phyloP scores from a whole-genome alignment of 306 rosid species.

The Alnus rubra region DNA sequence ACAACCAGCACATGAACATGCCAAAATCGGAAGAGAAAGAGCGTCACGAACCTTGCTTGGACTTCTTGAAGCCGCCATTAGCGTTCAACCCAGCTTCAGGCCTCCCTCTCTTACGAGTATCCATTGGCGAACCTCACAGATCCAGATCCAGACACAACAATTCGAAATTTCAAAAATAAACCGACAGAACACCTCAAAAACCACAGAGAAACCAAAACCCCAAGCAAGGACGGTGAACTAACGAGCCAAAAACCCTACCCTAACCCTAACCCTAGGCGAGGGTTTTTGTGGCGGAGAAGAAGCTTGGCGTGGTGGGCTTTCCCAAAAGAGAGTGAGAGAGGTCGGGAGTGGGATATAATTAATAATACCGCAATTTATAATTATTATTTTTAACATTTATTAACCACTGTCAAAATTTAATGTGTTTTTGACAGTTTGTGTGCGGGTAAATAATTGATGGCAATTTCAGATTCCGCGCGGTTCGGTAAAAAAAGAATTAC shows the following conservation, averaged over 20 bases:
- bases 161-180: not conserved
- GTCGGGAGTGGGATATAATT: conserved; percentile 18
- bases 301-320: conserved; percentile 4
- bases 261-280: conserved; percentile 48
- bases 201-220: conserved; percentile 1
- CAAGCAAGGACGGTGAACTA: not conserved
- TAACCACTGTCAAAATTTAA: too few relatives aligned
- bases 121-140: conserved; percentile 40
- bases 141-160: conserved; percentile 47
- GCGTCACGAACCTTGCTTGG: conserved; percentile 49
- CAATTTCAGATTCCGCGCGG: not conserved
- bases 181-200: not conserved
- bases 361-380: not conserved
- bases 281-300: conserved; percentile 37
- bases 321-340: conserved; percentile 6
- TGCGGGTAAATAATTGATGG: too few relatives aligned
- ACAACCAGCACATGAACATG: not conserved
- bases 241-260: conserved; percentile 24
- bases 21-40: not conserved
- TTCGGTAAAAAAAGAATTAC: too few relatives aligned
- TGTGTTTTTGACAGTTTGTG: too few relatives aligned
- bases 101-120: conserved; percentile 72
- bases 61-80: conserved; percentile 72
- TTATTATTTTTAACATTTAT: not conserved
- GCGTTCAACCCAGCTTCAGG: conserved; percentile 41